Evolutionary conservation across 1,284 basidiomycete species (phyloP).

Genomic region (Schizophyllum amplum): DNA sequence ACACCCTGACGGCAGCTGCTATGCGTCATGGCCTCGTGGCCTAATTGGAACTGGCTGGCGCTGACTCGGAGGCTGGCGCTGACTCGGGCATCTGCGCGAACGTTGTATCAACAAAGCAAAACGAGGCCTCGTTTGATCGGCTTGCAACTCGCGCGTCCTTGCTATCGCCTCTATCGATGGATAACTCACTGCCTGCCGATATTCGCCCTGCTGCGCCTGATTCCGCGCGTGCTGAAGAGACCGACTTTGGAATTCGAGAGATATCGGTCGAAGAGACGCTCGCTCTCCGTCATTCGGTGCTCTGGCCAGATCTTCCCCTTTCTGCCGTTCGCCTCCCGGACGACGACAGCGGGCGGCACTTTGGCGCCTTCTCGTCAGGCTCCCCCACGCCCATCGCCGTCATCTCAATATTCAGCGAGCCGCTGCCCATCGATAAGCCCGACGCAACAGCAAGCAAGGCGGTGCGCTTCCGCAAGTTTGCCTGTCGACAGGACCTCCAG

Average conservation of each 20-base stretch:
- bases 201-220: too few relatives aligned
- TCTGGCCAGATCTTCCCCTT: conserved; percentile 46
- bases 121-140: too few relatives aligned
- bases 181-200: too few relatives aligned
- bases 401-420: conserved; percentile 47
- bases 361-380: conserved; percentile 40
- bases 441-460: conserved; percentile 12
- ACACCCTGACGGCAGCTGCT: too few relatives aligned
- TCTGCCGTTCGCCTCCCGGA: conserved; percentile 44
- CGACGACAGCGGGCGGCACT: conserved; percentile 40
- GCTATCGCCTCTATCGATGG: too few relatives aligned
- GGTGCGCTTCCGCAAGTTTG: conserved; percentile 55
- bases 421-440: conserved; percentile 26
- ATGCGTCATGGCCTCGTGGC: too few relatives aligned
- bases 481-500: conserved; percentile 28
- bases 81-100: too few relatives aligned
- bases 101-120: too few relatives aligned
- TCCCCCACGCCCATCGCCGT: conserved; percentile 33
- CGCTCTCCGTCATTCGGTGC: conserved; percentile 44
- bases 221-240: too few relatives aligned
- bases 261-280: conserved; percentile 37
- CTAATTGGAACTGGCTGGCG: too few relatives aligned
- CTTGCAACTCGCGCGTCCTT: too few relatives aligned
- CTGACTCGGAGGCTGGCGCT: too few relatives aligned
- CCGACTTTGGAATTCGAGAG: neutral